Evolutionary conservation across 768 basidiomycete genomes (phyloP).

Genomic region (Leccinum sublutescens): DNA sequence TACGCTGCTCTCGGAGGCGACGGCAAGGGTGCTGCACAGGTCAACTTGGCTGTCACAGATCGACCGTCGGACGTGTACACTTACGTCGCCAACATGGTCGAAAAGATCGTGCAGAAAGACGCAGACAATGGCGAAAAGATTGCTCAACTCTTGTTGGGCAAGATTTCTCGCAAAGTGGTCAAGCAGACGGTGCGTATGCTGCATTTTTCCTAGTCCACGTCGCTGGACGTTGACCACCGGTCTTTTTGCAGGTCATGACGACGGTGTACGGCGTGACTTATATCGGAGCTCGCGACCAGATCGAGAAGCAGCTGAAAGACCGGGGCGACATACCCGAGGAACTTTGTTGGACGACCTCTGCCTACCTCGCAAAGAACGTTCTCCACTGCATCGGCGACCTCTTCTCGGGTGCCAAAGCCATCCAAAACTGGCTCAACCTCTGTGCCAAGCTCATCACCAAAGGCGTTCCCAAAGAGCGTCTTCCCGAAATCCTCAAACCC

Average conservation of each 20-base stretch:
- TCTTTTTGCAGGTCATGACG: constrained; percentile 78
- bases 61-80: constrained; percentile 95
- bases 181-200: constrained; percentile 81
- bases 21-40: constrained; percentile 80
- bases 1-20: constrained; percentile 98
- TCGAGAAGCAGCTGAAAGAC: constrained; percentile 83
- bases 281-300: constrained; percentile 92
- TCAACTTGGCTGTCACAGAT: constrained; percentile 84
- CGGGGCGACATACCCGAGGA: constrained; percentile 70
- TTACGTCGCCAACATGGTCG: constrained; percentile 84
- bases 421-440: constrained; percentile 87
- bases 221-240: not conserved
- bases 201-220: not conserved
- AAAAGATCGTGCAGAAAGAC: constrained; percentile 60
- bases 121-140: constrained; percentile 45
- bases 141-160: constrained; percentile 67
- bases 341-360: constrained; percentile 67
- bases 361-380: constrained; percentile 79
- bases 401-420: constrained; percentile 88
- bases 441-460: constrained; percentile 84
- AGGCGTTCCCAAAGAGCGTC: constrained; percentile 73
- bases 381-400: constrained; percentile 85
- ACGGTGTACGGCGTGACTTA: constrained; percentile 98
- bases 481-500: constrained; percentile 42
- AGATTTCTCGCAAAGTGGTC: constrained; percentile 89